Base-by-base conservation (phyloP, 306 rosid genomes). In the Lathyrus sativus region DNA sequence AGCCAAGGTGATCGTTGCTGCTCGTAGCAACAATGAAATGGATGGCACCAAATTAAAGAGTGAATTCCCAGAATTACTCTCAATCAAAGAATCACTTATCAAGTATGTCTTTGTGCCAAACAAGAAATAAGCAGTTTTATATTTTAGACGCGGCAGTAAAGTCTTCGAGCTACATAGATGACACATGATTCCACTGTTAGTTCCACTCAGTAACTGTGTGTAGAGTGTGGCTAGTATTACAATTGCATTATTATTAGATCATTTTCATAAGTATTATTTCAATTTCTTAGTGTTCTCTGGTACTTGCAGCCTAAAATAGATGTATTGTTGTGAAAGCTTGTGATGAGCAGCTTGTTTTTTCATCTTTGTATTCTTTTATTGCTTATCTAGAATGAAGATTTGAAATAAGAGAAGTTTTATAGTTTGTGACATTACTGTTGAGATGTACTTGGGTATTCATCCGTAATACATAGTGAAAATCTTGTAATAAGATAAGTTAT, bases 11-110 rank as follows among this genome's bases (percentile, higher is more conserved):
- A 90, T 90, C 0, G 95, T 90, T 19, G 96, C 95, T 15, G 83
- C 96, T 11, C 73, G 96, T 71, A 90, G 96, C 88, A 90, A 90
- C 95, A 90, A 90, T 38, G 96, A 90, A 79, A 68, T 90, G 96
- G 96, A 90, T 39, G 89, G 76, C 11, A 74, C 91, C 7, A 90
- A 87, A 80, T 82, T 90, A 86, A 87, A 84, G 76, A 74, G 66
- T 2, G 96, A 90, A 81, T 90, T 90, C 86, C 95, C 96, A 0
- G 95, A 90, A 74, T 68, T 90, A 80, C 95, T 90, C n/a, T 19
- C 95, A 61, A 85, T 90, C 75, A 90, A 84, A 81, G 96, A 87
- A 67, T 82, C 95, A 4, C 80, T 90, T 66, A 73, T 87, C 62
- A 87, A 84, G 85, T 72, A 80, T 31, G 95, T 87, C 33, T 90